These are phyloP conservation scores for Zostera marina DNA, from an alignment of 116 monocot genomes.

Conservation along the genomic window DNA sequence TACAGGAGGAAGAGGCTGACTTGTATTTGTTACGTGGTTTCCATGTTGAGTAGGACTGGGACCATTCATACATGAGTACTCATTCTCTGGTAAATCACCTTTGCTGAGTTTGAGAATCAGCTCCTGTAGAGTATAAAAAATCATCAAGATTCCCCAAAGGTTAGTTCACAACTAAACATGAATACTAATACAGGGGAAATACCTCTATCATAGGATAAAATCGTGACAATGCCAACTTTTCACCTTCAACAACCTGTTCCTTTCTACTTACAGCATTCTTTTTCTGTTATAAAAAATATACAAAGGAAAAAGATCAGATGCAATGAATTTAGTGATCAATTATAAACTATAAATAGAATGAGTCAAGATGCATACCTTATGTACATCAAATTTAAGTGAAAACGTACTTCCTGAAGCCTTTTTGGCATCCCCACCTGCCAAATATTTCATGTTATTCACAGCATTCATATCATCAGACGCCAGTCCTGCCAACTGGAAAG, in stretches of 20 bases:
- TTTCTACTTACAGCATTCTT: constrained; percentile 60
- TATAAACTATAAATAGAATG: not conserved
- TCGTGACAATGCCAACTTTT: constrained; percentile 62
- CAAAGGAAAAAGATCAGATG: not conserved
- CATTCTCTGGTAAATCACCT: constrained; percentile 55
- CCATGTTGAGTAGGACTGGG: constrained; percentile 35
- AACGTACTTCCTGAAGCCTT: constrained; percentile 50
- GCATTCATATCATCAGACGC: constrained; percentile 70
- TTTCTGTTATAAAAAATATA: constrained; percentile 31
- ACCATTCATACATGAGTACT: constrained; percentile 75
- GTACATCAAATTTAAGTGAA: constrained; percentile 76
- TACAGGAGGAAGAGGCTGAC: constrained; percentile 18
- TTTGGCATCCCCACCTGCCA: constrained; percentile 51
- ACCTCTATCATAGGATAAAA: constrained; percentile 97
- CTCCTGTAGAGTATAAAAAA: constrained; percentile 38
- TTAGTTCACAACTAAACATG: no score
- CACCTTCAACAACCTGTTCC: constrained; percentile 53
- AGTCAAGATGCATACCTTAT: constrained; percentile 30
- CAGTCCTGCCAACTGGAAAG: constrained; percentile 69
- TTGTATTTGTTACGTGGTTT: constrained; percentile 13
- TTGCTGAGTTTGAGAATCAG: constrained; percentile 74
- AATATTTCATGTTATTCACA: constrained; percentile 57
- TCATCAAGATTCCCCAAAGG: no score
- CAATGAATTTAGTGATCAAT: not conserved
- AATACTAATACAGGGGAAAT: not conserved